phyloP scores from a whole-genome alignment of 306 rosid species.

The Benincasa hispida region DNA sequence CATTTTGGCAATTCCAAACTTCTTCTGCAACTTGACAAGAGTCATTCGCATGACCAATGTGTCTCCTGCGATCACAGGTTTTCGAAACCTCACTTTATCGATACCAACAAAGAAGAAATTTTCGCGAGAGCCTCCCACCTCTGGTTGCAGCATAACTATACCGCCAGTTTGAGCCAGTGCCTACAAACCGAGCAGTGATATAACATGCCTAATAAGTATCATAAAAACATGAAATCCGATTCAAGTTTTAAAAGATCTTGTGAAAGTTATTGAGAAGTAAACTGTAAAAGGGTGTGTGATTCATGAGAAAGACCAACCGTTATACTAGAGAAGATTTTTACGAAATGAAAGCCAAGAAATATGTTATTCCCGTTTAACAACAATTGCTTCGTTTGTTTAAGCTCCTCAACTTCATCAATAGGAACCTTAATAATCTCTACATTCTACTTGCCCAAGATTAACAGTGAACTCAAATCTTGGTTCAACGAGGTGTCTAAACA shows the following conservation, averaged over 20 bases:
- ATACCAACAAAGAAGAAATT: slow-evolving; percentile 90
- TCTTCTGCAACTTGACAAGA: slow-evolving; percentile 64
- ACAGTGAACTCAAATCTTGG: background rate
- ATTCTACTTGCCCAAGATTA: background rate
- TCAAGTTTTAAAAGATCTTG: background rate
- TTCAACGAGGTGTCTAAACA: background rate
- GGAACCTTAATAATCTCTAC: background rate
- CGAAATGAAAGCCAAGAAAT: background rate
- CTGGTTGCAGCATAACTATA: slow-evolving; percentile 80
- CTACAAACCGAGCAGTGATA: slow-evolving; percentile 12
- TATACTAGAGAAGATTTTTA: background rate
- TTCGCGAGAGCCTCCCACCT: slow-evolving; percentile 75
- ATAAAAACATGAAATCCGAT: background rate
- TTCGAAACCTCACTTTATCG: slow-evolving; percentile 83
- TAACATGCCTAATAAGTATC: background rate
- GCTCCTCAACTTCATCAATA: background rate
- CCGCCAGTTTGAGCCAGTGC: slow-evolving; percentile 99
- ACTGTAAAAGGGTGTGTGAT: background rate
- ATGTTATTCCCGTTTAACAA: background rate
- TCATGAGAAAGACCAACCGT: background rate
- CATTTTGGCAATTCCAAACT: slow-evolving; percentile 88
- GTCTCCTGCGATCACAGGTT: slow-evolving; percentile 88
- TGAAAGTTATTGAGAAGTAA: background rate
- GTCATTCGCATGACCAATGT: slow-evolving; percentile 92
- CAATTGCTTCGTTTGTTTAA: background rate